Evolutionary conservation across 192 early-diverging fungal genomes (phyloP), one percentile per base, ranked within the genome.

Genomic region (Coemansia sp.): DNA sequence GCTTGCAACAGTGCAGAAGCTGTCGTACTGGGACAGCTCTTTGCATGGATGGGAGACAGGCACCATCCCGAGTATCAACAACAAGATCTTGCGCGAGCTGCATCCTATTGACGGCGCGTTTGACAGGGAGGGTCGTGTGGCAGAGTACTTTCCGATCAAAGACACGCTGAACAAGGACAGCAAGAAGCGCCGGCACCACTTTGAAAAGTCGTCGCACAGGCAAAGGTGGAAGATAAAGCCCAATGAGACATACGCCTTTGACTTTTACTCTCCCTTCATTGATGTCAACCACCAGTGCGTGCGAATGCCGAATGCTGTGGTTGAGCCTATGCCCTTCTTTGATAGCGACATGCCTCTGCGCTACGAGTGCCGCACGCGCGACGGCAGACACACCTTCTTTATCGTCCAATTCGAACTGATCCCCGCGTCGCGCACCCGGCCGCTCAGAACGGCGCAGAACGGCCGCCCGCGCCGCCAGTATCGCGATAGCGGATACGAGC

Each of bases 231-330:
- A 70, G 48, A 11, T 81, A 61, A 65, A 73, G 61, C 57, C 73
- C 56, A 61, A 48, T n/a, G 73, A 81, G 60, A 61, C 69, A 56
- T 81, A 81, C 33, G 79, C 79, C 7, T 69, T 71, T 46, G 79
- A 81, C 54, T 81, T 81, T 60, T 81, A 75, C 73, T 81, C 79
- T 63, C 79, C 79, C 13, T 81, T 81, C 55, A 71, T 81, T 41
- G 79, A 81, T 46, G 73, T 81, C 63, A 81, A 81, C 67, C 73
- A 81, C 79, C 79, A 81, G 67, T 81, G 79, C 73, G 73, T 81
- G 52, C 73, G 79, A 58, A 81, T 81, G 79, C 79, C 79, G 42
- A 81, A 81, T 36, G 62, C 79, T 15, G 70, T 81, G 0, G 79
- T 81, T 36, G 79, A 81, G 70, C 79, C 79, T 36, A 81, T 81